Percentiles rank a stretch among this genome's conserved stretches.
Evolutionary conservation across 495 filamentous ascomycete species (phyloP).

Genomic region (Acidiella bohemica): DNA sequence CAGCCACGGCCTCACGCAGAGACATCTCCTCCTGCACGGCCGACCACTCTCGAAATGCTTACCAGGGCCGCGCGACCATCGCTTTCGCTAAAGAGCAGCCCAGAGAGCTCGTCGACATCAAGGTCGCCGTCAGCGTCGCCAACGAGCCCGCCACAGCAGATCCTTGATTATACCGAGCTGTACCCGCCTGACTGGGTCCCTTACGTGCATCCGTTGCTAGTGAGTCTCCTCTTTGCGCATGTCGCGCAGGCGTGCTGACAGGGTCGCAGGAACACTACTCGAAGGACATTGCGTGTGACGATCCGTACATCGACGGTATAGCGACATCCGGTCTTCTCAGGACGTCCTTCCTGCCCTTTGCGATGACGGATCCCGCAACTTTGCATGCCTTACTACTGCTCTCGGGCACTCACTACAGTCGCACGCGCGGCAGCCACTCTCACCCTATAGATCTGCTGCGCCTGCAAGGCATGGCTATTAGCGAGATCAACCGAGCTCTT

Average conservation of each 20-base stretch:
- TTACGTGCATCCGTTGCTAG: no score
- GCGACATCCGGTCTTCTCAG: constrained; percentile 29
- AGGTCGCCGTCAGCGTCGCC: constrained; percentile 5
- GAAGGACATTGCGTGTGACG: constrained; percentile 34
- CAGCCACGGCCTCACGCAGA: neutral
- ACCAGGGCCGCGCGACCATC: neutral
- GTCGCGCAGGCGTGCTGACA: neutral
- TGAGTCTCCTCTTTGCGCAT: neutral
- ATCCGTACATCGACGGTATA: constrained; percentile 34
- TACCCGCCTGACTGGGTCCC: no score
- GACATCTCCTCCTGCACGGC: constrained; percentile 6
- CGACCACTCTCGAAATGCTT: constrained; percentile 5
- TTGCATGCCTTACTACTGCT: constrained; percentile 35
- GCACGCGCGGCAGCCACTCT: constrained; percentile 14
- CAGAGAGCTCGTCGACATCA: constrained; percentile 7
- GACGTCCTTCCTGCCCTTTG: constrained; percentile 35
- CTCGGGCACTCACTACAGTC: constrained; percentile 31
- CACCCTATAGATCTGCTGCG: constrained; percentile 13
- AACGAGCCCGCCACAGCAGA: constrained; percentile 1
- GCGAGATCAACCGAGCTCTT: constrained; percentile 17
- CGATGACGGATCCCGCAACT: constrained; percentile 32
- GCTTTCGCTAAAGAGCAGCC: constrained; percentile 8
- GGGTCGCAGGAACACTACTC: constrained; percentile 22
- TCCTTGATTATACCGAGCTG: constrained; percentile 5
- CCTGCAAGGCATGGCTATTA: constrained; percentile 15